Evolutionary conservation across 2,329 filamentous ascomycete species (phyloP).

Genomic region (Aspergillus novofumigatus): DNA sequence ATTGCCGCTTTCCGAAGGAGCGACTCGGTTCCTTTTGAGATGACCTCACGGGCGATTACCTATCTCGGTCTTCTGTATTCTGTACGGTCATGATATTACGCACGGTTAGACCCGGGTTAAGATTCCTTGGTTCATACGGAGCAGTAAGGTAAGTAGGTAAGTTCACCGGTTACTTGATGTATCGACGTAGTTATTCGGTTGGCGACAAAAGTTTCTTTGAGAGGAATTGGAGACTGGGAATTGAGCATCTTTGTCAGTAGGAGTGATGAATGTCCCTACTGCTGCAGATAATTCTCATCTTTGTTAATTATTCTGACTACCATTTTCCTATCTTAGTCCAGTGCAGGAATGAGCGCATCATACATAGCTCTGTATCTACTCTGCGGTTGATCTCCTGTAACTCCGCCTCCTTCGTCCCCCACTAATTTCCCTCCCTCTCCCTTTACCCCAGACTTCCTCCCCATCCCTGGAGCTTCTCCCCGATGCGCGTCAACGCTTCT

Average conservation of each 20-base stretch:
- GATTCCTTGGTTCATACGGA: neutral
- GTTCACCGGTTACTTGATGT: too few relatives aligned
- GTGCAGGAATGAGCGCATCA: neutral
- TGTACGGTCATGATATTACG: neutral
- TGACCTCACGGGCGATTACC: neutral
- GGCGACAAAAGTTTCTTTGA: too few relatives aligned
- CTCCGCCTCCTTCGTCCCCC: constrained; percentile 2
- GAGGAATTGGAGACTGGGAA: too few relatives aligned
- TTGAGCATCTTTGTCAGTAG: too few relatives aligned
- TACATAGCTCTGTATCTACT: neutral
- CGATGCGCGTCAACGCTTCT: constrained; percentile 15
- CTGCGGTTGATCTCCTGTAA: constrained; percentile 1
- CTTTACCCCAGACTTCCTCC: constrained; percentile 12
- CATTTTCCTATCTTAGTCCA: too few relatives aligned
- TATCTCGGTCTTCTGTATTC: neutral
- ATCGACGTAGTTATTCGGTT: too few relatives aligned
- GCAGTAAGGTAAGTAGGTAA: too few relatives aligned
- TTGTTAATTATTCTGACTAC: too few relatives aligned
- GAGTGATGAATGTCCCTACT: too few relatives aligned
- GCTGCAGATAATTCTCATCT: too few relatives aligned
- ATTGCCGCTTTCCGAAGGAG: neutral
- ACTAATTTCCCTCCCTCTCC: constrained; percentile 13
- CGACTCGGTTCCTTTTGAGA: neutral
- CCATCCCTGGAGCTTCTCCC: constrained; percentile 17
- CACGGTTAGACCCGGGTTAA: neutral